Base-by-base conservation (phyloP, 345 rosid species). In the Melastoma malabathricum region DNA sequence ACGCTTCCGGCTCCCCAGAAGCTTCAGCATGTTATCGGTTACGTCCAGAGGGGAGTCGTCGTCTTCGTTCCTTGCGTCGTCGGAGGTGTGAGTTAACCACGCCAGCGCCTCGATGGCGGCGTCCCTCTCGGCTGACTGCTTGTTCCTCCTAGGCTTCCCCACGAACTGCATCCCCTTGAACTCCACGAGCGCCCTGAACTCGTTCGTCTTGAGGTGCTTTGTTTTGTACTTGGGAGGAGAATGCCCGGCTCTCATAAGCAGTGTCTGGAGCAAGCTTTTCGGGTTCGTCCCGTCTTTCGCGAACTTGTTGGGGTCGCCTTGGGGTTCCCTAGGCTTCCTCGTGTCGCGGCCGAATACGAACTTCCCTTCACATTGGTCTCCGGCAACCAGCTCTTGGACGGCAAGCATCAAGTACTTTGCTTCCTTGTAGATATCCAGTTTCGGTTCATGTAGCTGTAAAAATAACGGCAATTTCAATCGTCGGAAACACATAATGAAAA, bases 81-180 rank as follows among this genome's bases (percentile, higher is more conserved):
- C 83, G 17, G 86, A 75, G 38, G 95, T 87, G 45, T 85, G 97
- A 17, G 90, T 87, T 50, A 92, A 73, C 98, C 98, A 92, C 41
- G 98, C 95, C 65, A 92, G 69, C 17, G 97, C 98, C 63, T 92
- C 96, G 38, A 87, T 62, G 39, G 97, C 97, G 51, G 98, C 98
- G 57, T 87, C 97, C 63, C 88, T 77, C 80, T 92, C 98, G 1
- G 98, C 95, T 0, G 82, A 77, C 59, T 86, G 95, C 75, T 92
- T 92, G 73, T 82, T 92, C 63, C 66, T 82, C 76, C 70, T 82
- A 27, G 98, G 95, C 59, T 92, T 92, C 38, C 97, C 98, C 0
- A 92, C 88, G 57, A 92, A 92, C 44, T 92, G 98, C 95, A 92
- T 87, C 10, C 97, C 98, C 66, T 87, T 87, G 70, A 92, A 87